Evolutionary conservation across 257 asterid species (phyloP).

Genomic region (Paulownia fortunei): DNA sequence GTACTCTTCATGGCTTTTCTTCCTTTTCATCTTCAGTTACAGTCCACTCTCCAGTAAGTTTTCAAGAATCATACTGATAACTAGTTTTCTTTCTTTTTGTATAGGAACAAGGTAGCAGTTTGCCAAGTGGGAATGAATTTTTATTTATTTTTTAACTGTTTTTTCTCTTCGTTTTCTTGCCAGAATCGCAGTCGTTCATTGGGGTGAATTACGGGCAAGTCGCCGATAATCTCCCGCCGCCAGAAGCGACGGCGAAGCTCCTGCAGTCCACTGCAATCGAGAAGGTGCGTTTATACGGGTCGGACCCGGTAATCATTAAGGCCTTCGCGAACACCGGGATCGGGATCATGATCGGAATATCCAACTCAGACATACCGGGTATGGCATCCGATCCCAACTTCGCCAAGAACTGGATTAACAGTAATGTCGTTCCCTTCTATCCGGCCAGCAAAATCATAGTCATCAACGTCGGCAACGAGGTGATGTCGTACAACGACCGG

Average conservation of each 20-base stretch:
- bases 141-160: background rate
- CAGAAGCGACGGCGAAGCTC: constrained; percentile 59
- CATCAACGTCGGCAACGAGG: constrained; percentile 75
- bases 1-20: constrained; percentile 27
- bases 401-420: constrained; percentile 58
- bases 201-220: constrained; percentile 79
- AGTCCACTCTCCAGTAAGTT: constrained; percentile 47
- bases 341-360: constrained; percentile 63
- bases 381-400: constrained; percentile 61
- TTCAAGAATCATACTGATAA: background rate
- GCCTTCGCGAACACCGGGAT: constrained; percentile 66
- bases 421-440: constrained; percentile 58
- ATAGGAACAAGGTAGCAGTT: background rate
- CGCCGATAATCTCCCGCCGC: constrained; percentile 74
- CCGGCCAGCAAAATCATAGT: constrained; percentile 59
- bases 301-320: constrained; percentile 59
- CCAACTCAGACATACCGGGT: constrained; percentile 66
- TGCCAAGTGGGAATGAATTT: background rate
- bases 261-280: constrained; percentile 55
- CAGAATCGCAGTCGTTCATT: constrained; percentile 62
- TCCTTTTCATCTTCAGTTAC: constrained; percentile 38
- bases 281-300: constrained; percentile 67
- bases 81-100: background rate
- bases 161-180: constrained; percentile 17
- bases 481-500: constrained; percentile 61